phyloP scores from a whole-genome alignment of 2,329 filamentous ascomycete species.

The Cladosporium sp. region DNA sequence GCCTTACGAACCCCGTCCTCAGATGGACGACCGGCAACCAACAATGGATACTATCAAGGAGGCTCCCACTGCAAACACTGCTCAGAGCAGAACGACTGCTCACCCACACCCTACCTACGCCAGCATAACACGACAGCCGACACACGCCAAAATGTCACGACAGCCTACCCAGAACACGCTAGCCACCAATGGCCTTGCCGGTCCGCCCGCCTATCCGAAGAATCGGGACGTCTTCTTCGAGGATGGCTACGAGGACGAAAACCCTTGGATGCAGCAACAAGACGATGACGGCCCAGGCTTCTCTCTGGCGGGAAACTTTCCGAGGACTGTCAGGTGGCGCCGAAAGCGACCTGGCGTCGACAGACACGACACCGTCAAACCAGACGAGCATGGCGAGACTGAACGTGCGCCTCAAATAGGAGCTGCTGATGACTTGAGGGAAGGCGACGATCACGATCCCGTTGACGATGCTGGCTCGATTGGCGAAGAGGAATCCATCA shows the following conservation, averaged over 20 bases:
- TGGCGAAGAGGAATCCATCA: conserved; percentile 2
- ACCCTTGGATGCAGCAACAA: conserved; percentile 20
- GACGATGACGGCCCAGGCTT: conserved; percentile 19
- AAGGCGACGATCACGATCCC: background rate
- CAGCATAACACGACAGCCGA: background rate
- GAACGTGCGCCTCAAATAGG: conserved; percentile 21
- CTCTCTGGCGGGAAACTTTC: conserved; percentile 22
- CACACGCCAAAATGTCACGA: background rate
- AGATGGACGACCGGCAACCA: background rate
- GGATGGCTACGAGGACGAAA: conserved; percentile 22
- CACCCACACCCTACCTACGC: background rate
- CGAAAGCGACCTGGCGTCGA: conserved; percentile 11
- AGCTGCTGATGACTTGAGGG: background rate
- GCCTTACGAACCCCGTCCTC: background rate
- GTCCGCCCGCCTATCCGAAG: background rate
- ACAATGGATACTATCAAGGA: conserved; percentile 6
- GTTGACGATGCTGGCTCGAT: conserved; percentile 2
- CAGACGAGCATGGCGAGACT: conserved; percentile 19
- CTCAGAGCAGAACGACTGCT: background rate
- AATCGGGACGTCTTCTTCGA: conserved; percentile 20
- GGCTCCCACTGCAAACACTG: background rate
- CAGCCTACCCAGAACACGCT: background rate
- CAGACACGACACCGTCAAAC: conserved; percentile 11
- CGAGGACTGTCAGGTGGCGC: conserved; percentile 20
- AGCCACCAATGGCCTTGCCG: background rate